Base-by-base conservation (phyloP, 306 rosid species). In the Cicer pinnatifidum region DNA sequence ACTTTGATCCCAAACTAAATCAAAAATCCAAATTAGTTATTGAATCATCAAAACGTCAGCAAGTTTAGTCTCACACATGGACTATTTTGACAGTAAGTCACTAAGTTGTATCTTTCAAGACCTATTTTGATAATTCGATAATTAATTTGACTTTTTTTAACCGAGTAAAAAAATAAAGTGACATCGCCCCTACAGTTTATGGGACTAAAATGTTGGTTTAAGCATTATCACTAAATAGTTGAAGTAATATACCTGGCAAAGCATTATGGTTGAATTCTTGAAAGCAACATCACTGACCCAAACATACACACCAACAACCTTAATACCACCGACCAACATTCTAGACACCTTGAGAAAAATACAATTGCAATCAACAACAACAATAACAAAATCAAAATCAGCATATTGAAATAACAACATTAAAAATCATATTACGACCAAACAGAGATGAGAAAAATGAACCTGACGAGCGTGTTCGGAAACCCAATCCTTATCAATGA, bases 391-490 rank as follows among this genome's bases (percentile, higher is more conserved):
- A 37, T 13, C 67, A 61, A 38, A 63, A 3, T 40, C 48, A 40
- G 35, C 69, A 41, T 16, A 10, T 6, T 0, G 35, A 11, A 63
- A 64, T 9, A 5, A 9, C 1, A 64, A 11, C 3, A 57, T 17
- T 16, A 3, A 63, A 8, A 3, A 16, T 39, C 5, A n/a, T 8
- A 7, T 63, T 15, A 39, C 5, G 4, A 39, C 7, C 2, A 0
- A 61, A 61, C 6, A n/a, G 7, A 8, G 33, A 1, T 8, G 0
- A 62, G 46, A 62, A 62, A 40, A 62, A 40, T 6, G 37, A 65
- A 65, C 71, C 87, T 91, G 96, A 6, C 95, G 96, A 10, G 97
- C 97, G 58, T 94, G 97, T 84, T 94, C 99, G 37, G 91, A 88
- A 45, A 94, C 90, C 97, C 99, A 89, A 61, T 85, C 97, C 75